A percentile compares a stretch with the other conserved stretches of the same genome.
These are phyloP conservation scores for Kalmanozyma brasiliensis DNA, from an alignment of 1,284 basidiomycete species.

Conservation along the genomic window DNA sequence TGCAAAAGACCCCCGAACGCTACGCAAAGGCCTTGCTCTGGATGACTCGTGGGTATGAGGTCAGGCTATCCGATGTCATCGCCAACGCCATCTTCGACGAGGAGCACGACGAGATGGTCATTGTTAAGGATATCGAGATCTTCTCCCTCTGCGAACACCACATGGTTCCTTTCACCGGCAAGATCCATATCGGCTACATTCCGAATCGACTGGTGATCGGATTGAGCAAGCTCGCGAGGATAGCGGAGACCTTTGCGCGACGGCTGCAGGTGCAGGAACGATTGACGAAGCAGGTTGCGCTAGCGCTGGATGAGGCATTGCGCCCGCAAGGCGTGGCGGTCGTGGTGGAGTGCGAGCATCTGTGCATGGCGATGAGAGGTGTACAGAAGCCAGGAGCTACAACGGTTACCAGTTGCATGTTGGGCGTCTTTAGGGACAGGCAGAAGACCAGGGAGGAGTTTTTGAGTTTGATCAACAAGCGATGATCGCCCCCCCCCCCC, in stretches of 20 bases:
- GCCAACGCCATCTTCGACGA: slow-evolving; percentile 99
- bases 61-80: slow-evolving; percentile 92
- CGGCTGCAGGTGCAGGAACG: slow-evolving; percentile 97
- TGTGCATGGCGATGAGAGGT: slow-evolving; percentile 99
- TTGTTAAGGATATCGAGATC: slow-evolving; percentile 96
- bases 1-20: slow-evolving; percentile 89
- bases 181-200: slow-evolving; percentile 82
- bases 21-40: slow-evolving; percentile 98
- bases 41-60: slow-evolving; percentile 99
- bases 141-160: slow-evolving; percentile 99
- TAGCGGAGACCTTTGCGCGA: slow-evolving; percentile 96
- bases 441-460: slow-evolving; percentile 96
- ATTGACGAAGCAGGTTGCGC: slow-evolving; percentile 94
- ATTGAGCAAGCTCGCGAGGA: slow-evolving; percentile 94
- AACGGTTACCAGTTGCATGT: slow-evolving; percentile 98
- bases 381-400: slow-evolving; percentile 97
- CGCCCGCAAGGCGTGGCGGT: slow-evolving; percentile 97
- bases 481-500: too few relatives aligned
- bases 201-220: slow-evolving; percentile 95
- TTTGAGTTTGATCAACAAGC: slow-evolving; percentile 63
- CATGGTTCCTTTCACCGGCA: slow-evolving; percentile 97
- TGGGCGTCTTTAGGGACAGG: slow-evolving; percentile 94
- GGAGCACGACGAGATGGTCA: slow-evolving; percentile 99
- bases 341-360: slow-evolving; percentile 80
- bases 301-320: slow-evolving; percentile 96